Evolutionary conservation across 2,329 filamentous ascomycete genomes (phyloP), one percentile per base, ranked within the genome.

Genomic region (Arachnomyces sp.): DNA sequence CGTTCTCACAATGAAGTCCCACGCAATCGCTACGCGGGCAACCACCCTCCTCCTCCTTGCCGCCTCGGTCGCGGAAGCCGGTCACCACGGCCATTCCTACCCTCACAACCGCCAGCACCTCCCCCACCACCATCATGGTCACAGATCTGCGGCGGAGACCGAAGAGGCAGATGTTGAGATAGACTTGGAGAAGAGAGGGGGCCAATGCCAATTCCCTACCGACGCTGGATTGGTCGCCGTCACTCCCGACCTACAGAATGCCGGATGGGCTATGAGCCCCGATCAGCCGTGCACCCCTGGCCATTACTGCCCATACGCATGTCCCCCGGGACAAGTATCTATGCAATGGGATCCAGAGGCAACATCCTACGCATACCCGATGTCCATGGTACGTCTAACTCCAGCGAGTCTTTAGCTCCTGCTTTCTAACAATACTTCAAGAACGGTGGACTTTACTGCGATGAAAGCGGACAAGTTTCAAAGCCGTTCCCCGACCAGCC

Each of bases 191-290:
- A 79, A 78, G 63, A 72, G 76, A 49, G 65, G 67, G 28, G 64
- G 64, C 36, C 63, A 68, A 42, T 89, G 84, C 63, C 54, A 69
- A 40, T 83, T 89, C 52, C 84, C 84, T 8, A 66, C 69, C 28
- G 71, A 82, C 54, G 71, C 75, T 20, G 81, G 82, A 39, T 64
- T 89, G 54, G 75, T 87, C 33, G 60, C 76, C 11, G 72, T 90
- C 38, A 84, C 82, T 7, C 82, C 82, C 3, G 67, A 66, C 38
- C 58, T 60, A 32, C 56, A 65, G 57, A 90, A 90, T 64, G 81
- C 70, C 36, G 84, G 84, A 45, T 90, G 84, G 79, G 84, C 84
- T 31, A 79, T 89, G 76, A 83, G 81, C 53, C 83, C 84, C 3
- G 79, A 89, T 59, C 75, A 83, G 57, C 59, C 73, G 39, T 89